phyloP scores from a whole-genome alignment of 2,329 filamentous ascomycete genomes.

The Aspergillus ustus region DNA sequence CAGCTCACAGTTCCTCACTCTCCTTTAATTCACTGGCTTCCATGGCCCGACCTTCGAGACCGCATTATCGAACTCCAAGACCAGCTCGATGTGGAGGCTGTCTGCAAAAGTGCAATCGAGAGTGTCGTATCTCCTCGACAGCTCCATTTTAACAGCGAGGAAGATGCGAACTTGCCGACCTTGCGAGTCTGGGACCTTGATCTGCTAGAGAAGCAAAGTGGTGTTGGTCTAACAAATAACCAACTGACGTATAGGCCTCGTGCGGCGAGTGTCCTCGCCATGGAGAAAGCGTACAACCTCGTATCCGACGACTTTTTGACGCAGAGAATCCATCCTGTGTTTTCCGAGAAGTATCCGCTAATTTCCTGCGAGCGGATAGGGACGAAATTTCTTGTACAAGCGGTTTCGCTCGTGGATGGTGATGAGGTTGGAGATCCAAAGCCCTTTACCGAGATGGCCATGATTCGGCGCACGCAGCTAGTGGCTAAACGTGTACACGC shows the following conservation, averaged over 20 bases:
- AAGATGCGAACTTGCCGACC: neutral
- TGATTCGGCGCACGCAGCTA: neutral
- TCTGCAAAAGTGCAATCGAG: neutral
- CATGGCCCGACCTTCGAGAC: neutral
- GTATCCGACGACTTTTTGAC: neutral
- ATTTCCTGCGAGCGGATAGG: neutral
- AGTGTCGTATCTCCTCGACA: neutral
- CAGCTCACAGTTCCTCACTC: neutral
- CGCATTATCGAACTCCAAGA: neutral
- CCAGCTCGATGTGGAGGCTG: neutral
- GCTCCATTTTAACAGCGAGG: neutral
- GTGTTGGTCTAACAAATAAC: neutral
- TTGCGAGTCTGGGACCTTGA: neutral
- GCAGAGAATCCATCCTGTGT: neutral
- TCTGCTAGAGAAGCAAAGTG: neutral
- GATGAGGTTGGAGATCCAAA: neutral
- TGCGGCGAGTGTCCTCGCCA: neutral
- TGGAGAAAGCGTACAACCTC: neutral
- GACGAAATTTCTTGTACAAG: neutral
- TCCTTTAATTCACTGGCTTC: neutral
- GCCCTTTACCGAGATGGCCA: neutral
- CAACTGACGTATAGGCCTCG: neutral
- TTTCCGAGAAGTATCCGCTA: neutral
- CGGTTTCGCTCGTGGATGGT: neutral
- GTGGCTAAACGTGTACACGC: neutral